Percentiles rank a stretch among this genome's conserved stretches.
Evolutionary conservation across 2,329 filamentous ascomycete species (phyloP).

Genomic region (Fusarium mangiferae): DNA sequence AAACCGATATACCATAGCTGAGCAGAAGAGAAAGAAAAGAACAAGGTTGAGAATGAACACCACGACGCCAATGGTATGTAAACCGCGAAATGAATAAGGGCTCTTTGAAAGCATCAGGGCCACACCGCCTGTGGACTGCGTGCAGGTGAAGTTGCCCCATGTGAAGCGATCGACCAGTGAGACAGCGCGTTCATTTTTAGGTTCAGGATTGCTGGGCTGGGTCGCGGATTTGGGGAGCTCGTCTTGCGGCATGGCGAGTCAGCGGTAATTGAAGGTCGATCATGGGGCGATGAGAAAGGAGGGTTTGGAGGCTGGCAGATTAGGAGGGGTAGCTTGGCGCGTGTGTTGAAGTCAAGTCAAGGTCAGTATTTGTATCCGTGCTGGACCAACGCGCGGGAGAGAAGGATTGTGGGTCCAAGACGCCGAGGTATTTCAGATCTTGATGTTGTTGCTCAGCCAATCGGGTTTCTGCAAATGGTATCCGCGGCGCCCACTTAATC

Average conservation of each 20-base stretch:
- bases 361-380: background rate
- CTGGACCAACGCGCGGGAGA: background rate
- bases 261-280: fast-evolving
- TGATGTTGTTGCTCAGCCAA: background rate
- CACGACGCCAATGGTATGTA: background rate
- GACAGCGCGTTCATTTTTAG: background rate
- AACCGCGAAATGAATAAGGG: background rate
- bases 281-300: background rate
- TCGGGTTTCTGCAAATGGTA: background rate
- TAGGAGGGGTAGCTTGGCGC: background rate
- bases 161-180: background rate
- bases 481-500: background rate
- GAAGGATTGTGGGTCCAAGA: background rate
- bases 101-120: constrained; percentile 1
- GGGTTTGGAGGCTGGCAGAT: no score
- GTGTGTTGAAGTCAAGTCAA: background rate
- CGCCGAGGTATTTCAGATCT: background rate
- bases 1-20: background rate
- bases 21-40: background rate
- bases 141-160: constrained; percentile 11
- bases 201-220: background rate
- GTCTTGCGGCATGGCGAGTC: background rate
- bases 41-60: background rate
- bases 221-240: background rate
- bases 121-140: constrained; percentile 1